Conservation (phyloP, 2,329 filamentous ascomycete genomes). For the Botrytis elliptica region DNA sequence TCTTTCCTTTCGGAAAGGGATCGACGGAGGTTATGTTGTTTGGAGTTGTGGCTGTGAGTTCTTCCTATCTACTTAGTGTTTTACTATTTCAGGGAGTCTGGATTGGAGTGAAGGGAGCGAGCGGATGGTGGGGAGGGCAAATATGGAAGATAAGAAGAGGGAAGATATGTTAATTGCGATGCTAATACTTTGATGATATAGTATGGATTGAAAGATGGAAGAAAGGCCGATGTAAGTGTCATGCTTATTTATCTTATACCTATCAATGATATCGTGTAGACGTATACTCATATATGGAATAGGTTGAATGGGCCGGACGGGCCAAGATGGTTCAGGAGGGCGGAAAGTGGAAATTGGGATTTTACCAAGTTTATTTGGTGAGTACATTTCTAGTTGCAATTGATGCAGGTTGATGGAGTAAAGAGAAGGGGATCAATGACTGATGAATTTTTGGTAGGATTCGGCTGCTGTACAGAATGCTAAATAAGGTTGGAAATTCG, state of each 20-base stretch:
- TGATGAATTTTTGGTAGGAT: conserved; percentile 5
- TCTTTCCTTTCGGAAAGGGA: conserved; percentile 50
- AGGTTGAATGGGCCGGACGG: conserved; percentile 36
- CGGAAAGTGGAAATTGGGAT: conserved; percentile 34
- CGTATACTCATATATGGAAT: conserved; percentile 11
- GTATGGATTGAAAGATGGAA: conserved; percentile 52
- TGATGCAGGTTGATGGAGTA: background rate
- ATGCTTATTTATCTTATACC: background rate
- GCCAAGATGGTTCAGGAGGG: conserved; percentile 33
- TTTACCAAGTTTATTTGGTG: conserved; percentile 36
- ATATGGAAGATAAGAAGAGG: background rate
- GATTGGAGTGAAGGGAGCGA: too few relatives aligned
- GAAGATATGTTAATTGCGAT: background rate
- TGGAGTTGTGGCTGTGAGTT: conserved; percentile 46
- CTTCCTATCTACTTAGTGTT: background rate
- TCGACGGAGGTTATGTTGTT: conserved; percentile 53
- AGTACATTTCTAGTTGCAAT: background rate
- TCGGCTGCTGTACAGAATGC: conserved; percentile 20
- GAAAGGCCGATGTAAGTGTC: conserved; percentile 29
- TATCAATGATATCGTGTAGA: background rate
- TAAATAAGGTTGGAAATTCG: background rate
- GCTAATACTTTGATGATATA: background rate
- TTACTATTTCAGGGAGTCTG: background rate
- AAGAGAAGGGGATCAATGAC: background rate
- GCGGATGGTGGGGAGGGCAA: background rate